A percentile compares a stretch with the other conserved stretches of the same genome.
phyloP scores from a whole-genome alignment of 1,284 basidiomycete species.

The Ganoderma lingzhi region DNA sequence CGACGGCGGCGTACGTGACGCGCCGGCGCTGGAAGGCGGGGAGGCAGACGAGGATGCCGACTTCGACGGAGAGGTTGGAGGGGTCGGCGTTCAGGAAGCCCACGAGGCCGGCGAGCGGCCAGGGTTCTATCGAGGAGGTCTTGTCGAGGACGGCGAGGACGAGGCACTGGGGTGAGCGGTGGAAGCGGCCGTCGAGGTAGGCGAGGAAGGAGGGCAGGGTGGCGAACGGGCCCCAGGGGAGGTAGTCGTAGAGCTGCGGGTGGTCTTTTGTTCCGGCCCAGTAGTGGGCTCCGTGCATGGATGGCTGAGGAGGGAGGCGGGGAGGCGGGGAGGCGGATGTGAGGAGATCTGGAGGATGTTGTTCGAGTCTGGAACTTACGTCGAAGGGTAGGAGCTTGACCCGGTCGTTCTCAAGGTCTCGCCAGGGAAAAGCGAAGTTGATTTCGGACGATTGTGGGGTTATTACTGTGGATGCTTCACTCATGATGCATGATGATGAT shows the following conservation, averaged over 20 bases:
- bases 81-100: slow-evolving; percentile 49
- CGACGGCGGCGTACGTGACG: slow-evolving; percentile 67
- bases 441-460: background rate
- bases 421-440: slow-evolving; percentile 42
- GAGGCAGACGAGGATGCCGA: slow-evolving; percentile 58
- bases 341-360: background rate
- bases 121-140: slow-evolving; percentile 32
- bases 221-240: slow-evolving; percentile 51
- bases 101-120: slow-evolving; percentile 52
- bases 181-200: slow-evolving; percentile 43
- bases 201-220: slow-evolving; percentile 36
- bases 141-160: slow-evolving; percentile 48
- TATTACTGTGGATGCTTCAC: background rate
- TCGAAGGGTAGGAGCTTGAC: slow-evolving; percentile 42
- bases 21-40: slow-evolving; percentile 72
- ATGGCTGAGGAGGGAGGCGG: background rate
- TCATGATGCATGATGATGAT: too few relatives aligned
- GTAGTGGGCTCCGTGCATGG: slow-evolving; percentile 11
- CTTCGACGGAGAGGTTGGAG: slow-evolving; percentile 52
- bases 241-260: slow-evolving; percentile 44
- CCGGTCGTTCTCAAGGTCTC: slow-evolving; percentile 38
- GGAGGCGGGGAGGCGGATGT: background rate
- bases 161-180: background rate
- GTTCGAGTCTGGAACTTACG: slow-evolving; percentile 17
- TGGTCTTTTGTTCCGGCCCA: slow-evolving; percentile 22